A percentile compares a stretch with the other conserved stretches of the same genome.
These are phyloP conservation scores for Phycomyces nitens DNA, from an alignment of 192 early-diverging fungal species.

Conservation along the genomic window DNA sequence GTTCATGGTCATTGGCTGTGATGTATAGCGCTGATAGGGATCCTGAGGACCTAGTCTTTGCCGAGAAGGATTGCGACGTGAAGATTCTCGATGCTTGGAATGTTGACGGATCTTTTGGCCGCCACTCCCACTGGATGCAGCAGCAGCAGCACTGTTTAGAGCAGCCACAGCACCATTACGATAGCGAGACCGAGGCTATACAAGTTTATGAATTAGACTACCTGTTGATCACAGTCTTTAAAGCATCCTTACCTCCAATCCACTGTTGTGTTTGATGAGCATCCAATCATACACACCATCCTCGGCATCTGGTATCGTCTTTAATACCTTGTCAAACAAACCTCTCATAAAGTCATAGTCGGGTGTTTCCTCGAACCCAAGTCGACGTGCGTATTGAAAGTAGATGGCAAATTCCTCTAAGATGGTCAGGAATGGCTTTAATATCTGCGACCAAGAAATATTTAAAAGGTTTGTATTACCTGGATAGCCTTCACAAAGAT, in stretches of 20 bases:
- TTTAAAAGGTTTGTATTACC: conserved; percentile 34
- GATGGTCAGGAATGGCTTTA: neutral
- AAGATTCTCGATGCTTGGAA: neutral
- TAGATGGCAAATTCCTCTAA: conserved; percentile 83
- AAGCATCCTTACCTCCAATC: neutral
- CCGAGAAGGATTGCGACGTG: neutral
- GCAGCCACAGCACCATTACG: neutral
- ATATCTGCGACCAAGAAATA: too few relatives aligned
- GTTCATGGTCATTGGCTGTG: neutral
- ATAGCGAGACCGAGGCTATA: neutral
- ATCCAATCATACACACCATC: conserved; percentile 97
- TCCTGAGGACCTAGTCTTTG: neutral
- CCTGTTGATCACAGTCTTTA: too few relatives aligned
- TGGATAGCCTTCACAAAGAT: conserved; percentile 89
- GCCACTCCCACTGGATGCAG: neutral
- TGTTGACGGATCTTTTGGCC: neutral
- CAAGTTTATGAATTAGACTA: too few relatives aligned
- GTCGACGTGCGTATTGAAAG: conserved; percentile 80
- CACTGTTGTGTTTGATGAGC: neutral
- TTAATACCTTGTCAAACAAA: conserved; percentile 76
- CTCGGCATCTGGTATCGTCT: conserved; percentile 67
- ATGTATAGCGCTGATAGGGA: neutral
- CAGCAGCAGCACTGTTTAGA: neutral
- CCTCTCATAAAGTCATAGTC: conserved; percentile 90
- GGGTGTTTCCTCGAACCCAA: conserved; percentile 92